Evolutionary conservation across 2,329 filamentous ascomycete species (phyloP), one percentile per base, ranked within the genome.

Genomic region (Neofusicoccum laricinum): DNA sequence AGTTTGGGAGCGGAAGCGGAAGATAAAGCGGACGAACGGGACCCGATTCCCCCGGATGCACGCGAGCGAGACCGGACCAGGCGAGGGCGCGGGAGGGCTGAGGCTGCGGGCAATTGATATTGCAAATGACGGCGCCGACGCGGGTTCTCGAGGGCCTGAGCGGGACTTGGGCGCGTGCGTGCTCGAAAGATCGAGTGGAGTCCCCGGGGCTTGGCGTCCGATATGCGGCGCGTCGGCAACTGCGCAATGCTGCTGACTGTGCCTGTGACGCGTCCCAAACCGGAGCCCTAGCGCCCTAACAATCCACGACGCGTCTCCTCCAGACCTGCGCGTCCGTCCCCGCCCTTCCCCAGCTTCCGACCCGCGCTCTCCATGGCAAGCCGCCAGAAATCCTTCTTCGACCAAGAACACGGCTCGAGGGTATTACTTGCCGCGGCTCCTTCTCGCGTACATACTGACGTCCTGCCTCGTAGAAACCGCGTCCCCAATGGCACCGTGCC

Each of bases 371-470:
- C 71, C 68, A 82, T 81, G 79, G 76, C 79, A 65, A 77, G 75
- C 61, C 79, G 78, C 66, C 82, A 82, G 67, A 81, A 78, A 71
- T 81, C 80, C 66, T 84, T 84, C 74, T 83, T 83, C 70, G 80
- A 84, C 65, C 79, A 82, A 70, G 72, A 80, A 58, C 74, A 74
- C 66, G 77, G 62, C 43, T 41, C 34, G 15, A 43, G 36, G 30
- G 58, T 62, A 64, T 12, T 38, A 8, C n/a, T 4, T 21, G 19
- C 30, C 32, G 5, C 6, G 6, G 5, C 4, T 17, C n/a, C 25
- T 50, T 7, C n/a, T 40, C 30, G 12, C 32, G 19, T 8, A 11
- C 15, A 36, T 5, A 55, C 58, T 58, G 21, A 38, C 51, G 38
- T 17, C 30, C 4, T 43, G 50, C 19, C 19, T 40, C 36, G 17